Percentiles rank a stretch among this genome's conserved stretches.
phyloP scores from a whole-genome alignment of 352 stramenopile genomes.

The Pythium oligandrum region DNA sequence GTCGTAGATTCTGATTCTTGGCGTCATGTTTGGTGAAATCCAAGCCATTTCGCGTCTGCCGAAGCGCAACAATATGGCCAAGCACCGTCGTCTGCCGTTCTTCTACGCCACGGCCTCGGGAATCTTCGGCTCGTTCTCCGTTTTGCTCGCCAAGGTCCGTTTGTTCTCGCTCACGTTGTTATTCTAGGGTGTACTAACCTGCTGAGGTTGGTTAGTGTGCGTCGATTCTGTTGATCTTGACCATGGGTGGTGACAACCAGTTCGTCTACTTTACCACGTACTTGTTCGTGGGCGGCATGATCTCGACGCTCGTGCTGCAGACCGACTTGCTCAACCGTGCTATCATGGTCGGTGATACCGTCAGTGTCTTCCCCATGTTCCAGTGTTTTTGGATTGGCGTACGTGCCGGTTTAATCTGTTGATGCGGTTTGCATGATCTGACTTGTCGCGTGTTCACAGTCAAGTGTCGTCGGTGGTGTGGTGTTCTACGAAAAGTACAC shows the following conservation, averaged over 20 bases:
- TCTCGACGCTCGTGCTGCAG: conserved; percentile 78
- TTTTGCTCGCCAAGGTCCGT: conserved; percentile 71
- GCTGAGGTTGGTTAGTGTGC: conserved; percentile 35
- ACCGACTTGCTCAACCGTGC: conserved; percentile 79
- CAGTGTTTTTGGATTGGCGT: conserved; percentile 88
- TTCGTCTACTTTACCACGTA: conserved; percentile 85
- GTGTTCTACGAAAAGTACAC: conserved; percentile 86
- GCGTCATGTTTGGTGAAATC: conserved; percentile 69
- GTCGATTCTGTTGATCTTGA: conserved; percentile 77
- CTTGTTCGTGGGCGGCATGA: conserved; percentile 77
- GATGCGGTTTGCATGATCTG: not conserved
- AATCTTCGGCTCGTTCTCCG: conserved; percentile 81
- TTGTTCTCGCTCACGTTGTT: conserved; percentile 1
- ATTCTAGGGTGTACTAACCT: not conserved
- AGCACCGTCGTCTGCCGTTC: conserved; percentile 67
- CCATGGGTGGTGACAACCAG: conserved; percentile 74
- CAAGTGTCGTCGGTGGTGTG: conserved; percentile 75
- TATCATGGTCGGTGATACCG: conserved; percentile 81
- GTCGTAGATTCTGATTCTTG: conserved; percentile 47
- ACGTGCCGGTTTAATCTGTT: conserved; percentile 14
- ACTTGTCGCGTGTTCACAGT: conserved; percentile 24
- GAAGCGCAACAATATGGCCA: conserved; percentile 43
- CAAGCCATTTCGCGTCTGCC: conserved; percentile 54
- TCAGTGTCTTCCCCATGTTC: conserved; percentile 86
- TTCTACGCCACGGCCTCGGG: conserved; percentile 78